Evolutionary conservation across 1,284 basidiomycete species (phyloP), one percentile per base, ranked within the genome.

Genomic region (Cystobasidiaceae sp.): DNA sequence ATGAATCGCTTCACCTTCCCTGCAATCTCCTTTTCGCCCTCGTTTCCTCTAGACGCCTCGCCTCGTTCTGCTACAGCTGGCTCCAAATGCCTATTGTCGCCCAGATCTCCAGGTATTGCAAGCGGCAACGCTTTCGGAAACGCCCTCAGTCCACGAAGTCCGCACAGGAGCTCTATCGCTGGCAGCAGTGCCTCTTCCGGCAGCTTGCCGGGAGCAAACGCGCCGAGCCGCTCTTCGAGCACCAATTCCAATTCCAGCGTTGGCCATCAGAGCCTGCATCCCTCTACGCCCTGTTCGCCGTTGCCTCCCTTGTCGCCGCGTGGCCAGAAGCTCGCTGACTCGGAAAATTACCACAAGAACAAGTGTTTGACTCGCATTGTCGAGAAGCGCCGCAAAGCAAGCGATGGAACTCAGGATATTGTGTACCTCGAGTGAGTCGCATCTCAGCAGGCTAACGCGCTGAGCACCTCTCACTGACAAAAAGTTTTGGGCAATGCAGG

Each of bases 381-480:
- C n/a, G 61, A 64, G 61, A 55, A 56, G 32, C 61, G 61, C 32
- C 51, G 61, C 21, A 64, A 56, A 39, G 51, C 52, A 2, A 64
- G 61, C 23, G 61, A 64, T 43, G 61, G 51, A 21, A 64, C 61
- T 2, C 19, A 41, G n/a, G 52, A 55, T 23, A 48, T 64, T 7
- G 43, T 54, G 15, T 27, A 19, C 4, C n/a, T 21, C 28, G 60
- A 62, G 60, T 62, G 33, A 39, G 58, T 27, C 7, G 25, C 33
- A 4, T 15, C n/a, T 28, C 25, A 21, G n/a, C 46, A 34, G 34
- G 30, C 46, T 49, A 34, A 54, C 6, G 15, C 15, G 9, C 5
- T 41, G 28, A 32, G 3, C 6, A 7, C 9, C 28, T 50, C 4
- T 17, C 34, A 27, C 5, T 13, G 4, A 19, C 33, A 17, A 39